These are phyloP conservation scores for Aspergillus pseudonomiae DNA, from an alignment of 2,329 filamentous ascomycete species.

Conservation along the genomic window DNA sequence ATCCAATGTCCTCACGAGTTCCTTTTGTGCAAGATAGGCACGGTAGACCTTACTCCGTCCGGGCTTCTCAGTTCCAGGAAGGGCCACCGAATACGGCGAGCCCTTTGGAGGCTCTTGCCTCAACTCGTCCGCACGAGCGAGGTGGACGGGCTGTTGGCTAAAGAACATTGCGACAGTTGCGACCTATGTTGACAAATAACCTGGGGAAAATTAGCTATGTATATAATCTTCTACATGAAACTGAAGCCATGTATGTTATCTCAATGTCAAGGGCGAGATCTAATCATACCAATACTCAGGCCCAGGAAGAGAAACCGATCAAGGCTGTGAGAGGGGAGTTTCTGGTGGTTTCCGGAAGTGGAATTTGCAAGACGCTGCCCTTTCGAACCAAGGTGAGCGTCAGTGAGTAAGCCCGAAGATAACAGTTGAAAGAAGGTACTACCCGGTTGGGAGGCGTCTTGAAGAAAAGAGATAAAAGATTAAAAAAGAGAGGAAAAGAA, in stretches of 20 bases:
- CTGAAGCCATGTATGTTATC: background rate
- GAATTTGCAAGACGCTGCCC: background rate
- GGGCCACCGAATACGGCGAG: slow-evolving; percentile 73
- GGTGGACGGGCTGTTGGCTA: slow-evolving; percentile 36
- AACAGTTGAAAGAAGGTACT: background rate
- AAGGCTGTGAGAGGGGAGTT: background rate
- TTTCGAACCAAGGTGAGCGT: background rate
- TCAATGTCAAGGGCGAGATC: background rate
- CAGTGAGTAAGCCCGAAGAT: background rate
- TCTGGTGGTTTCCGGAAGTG: background rate
- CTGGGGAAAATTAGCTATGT: background rate
- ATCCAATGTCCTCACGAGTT: slow-evolving; percentile 71
- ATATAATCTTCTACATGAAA: background rate
- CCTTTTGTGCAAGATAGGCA: slow-evolving; percentile 76
- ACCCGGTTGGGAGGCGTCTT: background rate
- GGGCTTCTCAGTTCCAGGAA: slow-evolving; percentile 74
- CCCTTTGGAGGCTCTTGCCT: slow-evolving; percentile 69
- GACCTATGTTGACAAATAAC: background rate
- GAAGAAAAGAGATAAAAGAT: background rate
- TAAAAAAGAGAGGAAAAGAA: background rate
- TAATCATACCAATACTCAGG: background rate
- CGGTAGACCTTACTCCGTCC: slow-evolving; percentile 79
- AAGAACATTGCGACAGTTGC: slow-evolving; percentile 38
- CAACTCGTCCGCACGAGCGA: slow-evolving; percentile 54
- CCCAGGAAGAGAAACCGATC: background rate